Base-by-base conservation (phyloP, 164 flowering plant species). In the Piper betle region DNA sequence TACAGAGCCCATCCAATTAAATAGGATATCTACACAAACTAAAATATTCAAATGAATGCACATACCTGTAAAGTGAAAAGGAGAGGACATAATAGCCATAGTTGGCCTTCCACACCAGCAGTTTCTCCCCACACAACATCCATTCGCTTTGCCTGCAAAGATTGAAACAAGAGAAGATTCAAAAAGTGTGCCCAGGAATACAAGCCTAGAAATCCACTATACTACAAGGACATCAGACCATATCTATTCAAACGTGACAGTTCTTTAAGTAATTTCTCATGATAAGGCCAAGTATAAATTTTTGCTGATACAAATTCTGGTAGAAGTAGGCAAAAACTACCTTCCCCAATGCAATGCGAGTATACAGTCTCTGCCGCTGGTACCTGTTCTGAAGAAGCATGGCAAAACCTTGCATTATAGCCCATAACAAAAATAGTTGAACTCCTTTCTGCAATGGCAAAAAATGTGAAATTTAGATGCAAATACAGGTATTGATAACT, bases 61-160 rank as follows among this genome's bases (percentile, higher is more conserved):
- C 16, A 72, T 71, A 90, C 99, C 99, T 93, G 99, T 75, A 93
- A 75, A 57, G 78, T 68, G 71, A 93, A 93, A 33, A 93, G 86
- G 62, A 93, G 66, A 46, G 97, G 99, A 67, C 78, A 90, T 52
- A 93, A 71, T 60, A 93, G 65, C 87, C 85, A 83, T 57, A 93
- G 64, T 68, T 93, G 99, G 46, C 99, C 99, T 58, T 82, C 79
- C n/a, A 87, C 99, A 57, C 97, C 96, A 72, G 99, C 95, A 61
- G 99, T 83, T 81, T 93, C 99, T 69, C 99, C 99, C 99, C 99
- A 93, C 15, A 90, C 99, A 66, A 93, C 94, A 79, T 93, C 99
- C 99, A 93, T 93, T 69, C 99, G 79, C 66, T 78, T 85, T 52
- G 99, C 99, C 99, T 93, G 78, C 58, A 75, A 59, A 66, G 55